Evolutionary conservation across 2,329 filamentous ascomycete species (phyloP).

Genomic region (Metarhizium album): DNA sequence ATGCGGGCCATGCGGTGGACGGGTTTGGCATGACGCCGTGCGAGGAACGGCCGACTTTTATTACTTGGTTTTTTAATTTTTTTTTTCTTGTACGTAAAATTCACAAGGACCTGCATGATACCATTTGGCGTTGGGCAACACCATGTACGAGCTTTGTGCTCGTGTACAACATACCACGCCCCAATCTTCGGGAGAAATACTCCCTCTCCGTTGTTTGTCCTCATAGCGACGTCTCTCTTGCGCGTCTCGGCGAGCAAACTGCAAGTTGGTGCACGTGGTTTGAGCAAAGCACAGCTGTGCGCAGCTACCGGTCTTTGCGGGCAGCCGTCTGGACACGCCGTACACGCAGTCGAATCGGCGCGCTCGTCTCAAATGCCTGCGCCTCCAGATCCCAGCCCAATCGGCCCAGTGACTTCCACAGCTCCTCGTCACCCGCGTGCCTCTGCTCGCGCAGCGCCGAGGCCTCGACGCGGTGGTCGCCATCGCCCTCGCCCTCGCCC

Average conservation of each 20-base stretch:
- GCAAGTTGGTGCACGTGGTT: too few relatives aligned
- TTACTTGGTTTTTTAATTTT: too few relatives aligned
- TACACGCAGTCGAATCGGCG: constrained; percentile 22
- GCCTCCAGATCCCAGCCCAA: constrained; percentile 25
- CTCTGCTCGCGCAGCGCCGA: background rate
- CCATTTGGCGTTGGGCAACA: constrained; percentile 12
- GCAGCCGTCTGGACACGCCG: constrained; percentile 13
- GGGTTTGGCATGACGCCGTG: constrained; percentile 32
- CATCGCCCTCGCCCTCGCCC: too few relatives aligned
- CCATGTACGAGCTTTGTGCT: constrained; percentile 1
- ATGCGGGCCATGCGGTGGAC: constrained; percentile 47
- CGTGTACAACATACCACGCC: background rate
- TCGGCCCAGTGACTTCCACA: constrained; percentile 18
- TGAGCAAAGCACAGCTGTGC: background rate
- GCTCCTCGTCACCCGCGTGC: constrained; percentile 8
- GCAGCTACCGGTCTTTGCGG: constrained; percentile 17
- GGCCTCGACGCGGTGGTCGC: constrained; percentile 12
- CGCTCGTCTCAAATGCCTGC: constrained; percentile 26
- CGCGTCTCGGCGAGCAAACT: background rate
- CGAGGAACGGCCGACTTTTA: background rate
- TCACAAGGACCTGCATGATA: constrained; percentile 14
- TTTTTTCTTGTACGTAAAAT: too few relatives aligned
- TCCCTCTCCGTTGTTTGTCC: background rate
- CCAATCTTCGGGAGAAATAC: background rate
- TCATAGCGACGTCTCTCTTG: background rate